Percentiles rank a stretch among this genome's conserved stretches.
These are phyloP conservation scores for Raphanus sativus DNA, from an alignment of 345 rosid species.

Conservation along the genomic window DNA sequence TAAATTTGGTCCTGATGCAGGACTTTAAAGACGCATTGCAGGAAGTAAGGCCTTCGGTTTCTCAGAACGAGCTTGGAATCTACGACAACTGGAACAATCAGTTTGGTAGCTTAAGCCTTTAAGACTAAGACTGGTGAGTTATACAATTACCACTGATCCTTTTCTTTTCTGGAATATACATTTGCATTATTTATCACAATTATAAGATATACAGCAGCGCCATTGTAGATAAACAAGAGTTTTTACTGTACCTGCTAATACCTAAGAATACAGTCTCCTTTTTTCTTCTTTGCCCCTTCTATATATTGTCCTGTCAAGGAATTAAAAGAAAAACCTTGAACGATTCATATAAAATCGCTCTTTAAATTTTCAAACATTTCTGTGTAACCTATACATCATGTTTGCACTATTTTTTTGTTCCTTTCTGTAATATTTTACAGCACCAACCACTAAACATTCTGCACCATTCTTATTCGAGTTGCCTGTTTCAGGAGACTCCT, in stretches of 20 bases:
- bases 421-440: neutral
- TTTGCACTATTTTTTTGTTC: neutral
- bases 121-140: conserved; percentile 35
- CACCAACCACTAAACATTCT: conserved; percentile 50
- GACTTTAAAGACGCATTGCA: conserved; percentile 80
- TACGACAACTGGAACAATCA: conserved; percentile 94
- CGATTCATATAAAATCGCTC: neutral
- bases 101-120: conserved; percentile 84
- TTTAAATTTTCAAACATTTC: neutral
- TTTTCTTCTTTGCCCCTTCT: neutral
- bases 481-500: conserved; percentile 68
- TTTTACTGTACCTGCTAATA: conserved; percentile 23
- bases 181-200: neutral
- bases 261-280: conserved; percentile 14
- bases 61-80: conserved; percentile 67
- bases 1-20: conserved; percentile 37
- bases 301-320: neutral
- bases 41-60: conserved; percentile 95
- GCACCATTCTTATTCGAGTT: conserved; percentile 36
- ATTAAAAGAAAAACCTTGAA: neutral
- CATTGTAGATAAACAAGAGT: conserved; percentile 22
- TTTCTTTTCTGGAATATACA: conserved; percentile 19
- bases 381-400: conserved; percentile 30
- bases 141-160: conserved; percentile 11
- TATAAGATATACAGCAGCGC: conserved; percentile 29